These are phyloP conservation scores for Acer saccharum DNA, from an alignment of 345 rosid species.

Conservation along the genomic window DNA sequence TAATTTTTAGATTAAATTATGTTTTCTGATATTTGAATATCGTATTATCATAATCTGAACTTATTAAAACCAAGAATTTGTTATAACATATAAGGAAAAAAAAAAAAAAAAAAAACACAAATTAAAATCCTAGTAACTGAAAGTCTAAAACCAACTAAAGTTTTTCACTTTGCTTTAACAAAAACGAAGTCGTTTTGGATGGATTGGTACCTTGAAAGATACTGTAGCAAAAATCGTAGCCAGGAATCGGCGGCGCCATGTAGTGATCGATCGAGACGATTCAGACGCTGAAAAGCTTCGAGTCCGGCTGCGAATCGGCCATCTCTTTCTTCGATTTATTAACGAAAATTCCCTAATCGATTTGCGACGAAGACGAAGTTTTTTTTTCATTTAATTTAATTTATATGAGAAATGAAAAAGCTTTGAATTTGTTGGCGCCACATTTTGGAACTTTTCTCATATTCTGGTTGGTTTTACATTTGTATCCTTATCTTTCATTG, in stretches of 20 bases:
- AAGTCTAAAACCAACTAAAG: neutral
- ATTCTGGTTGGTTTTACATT: neutral
- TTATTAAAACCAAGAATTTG: no score
- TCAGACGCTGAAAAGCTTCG: slow-evolving; percentile 70
- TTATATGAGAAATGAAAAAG: no score
- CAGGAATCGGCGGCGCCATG: slow-evolving; percentile 82
- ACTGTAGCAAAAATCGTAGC: slow-evolving; percentile 71
- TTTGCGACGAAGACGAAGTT: neutral
- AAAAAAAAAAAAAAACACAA: no score
- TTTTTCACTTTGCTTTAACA: no score
- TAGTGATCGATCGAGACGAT: slow-evolving; percentile 83
- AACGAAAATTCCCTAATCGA: neutral
- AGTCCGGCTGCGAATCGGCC: slow-evolving; percentile 44
- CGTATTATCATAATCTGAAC: no score
- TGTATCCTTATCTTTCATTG: neutral
- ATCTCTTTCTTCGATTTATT: slow-evolving; percentile 20
- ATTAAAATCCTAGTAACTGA: no score
- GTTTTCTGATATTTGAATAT: no score
- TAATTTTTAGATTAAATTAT: no score
- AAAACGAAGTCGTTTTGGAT: neutral
- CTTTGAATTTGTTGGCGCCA: slow-evolving; percentile 21
- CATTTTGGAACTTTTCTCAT: neutral
- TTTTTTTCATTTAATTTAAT: no score
- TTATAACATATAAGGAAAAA: no score
- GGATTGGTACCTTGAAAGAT: slow-evolving; percentile 66